Evolutionary conservation across 2,329 filamentous ascomycete genomes (phyloP), one percentile per base, ranked within the genome.

Genomic region (Colletotrichum liaoningense): DNA sequence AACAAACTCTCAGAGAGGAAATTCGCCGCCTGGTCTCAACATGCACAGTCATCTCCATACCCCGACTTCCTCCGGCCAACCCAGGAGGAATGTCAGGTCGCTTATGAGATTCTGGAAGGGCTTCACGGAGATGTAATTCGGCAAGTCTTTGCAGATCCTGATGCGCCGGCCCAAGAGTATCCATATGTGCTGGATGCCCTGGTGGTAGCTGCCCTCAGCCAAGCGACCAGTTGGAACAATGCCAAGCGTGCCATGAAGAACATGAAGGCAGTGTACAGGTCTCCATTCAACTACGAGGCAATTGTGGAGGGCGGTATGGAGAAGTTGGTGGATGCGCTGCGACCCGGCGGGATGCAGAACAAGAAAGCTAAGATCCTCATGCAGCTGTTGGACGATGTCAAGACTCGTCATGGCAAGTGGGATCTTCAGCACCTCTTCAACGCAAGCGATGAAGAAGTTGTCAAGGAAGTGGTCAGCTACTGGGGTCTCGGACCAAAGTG

Each of bases 171-270:
- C 5, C 33, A n/a, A 5, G 49, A 57, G 26, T 38, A 24, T 9
- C 49, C 16, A 4, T 72, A 63, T n/a, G 69, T 54, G 33, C 67
- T 67, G 58, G 58, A 72, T 22, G 69, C 69, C 9, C 52, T 72
- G 9, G 69, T 72, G 12, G 58, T 67, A 28, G 69, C 69, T 6
- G 69, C 69, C 6, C 64, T 72, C 33, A 55, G 63, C 57, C 69
- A 63, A 38, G 63, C 58, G 16, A 72, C 38, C 5, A 72, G 57
- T 22, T 72, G 63, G 64, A 30, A 46, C 22, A 63, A 63, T n/a
- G 69, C 69, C 4, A 72, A 72, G n/a, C 69, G 63, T 5, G 57
- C 52, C 9, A 72, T 72, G 69, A 63, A 35, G 22, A 72, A 28
- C 16, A 59, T 72, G 63, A 58, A 63, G 14, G n/a, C 30, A 7